Evolutionary conservation across 2,329 filamentous ascomycete genomes (phyloP), one percentile per base, ranked within the genome.

Genomic region (Hirsutella rhossiliensis): DNA sequence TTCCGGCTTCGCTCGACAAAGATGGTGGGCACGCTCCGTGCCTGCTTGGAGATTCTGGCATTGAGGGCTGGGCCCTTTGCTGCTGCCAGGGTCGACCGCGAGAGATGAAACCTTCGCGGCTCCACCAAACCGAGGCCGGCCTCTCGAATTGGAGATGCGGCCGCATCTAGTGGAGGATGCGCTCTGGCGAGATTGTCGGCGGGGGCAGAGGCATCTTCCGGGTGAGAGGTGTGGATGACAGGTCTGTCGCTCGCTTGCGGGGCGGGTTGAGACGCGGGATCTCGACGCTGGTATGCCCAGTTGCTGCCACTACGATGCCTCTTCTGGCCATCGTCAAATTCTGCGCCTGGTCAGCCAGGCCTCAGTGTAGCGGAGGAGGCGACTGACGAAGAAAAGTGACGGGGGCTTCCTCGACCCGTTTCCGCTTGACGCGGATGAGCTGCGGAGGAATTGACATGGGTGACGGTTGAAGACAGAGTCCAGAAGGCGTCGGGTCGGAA

Each of bases 341-440:
- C 73, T 76, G 45, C 40, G 41, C 19, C 43, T 45, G 51, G 56
- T 47, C 36, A 46, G 45, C 31, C 9, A 53, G 53, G 45, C 39
- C 45, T 41, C 12, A 17, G 41, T 39, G 38, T 12, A 38, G 11
- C n/a, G 18, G 27, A 30, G n/a, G 29, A 7, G 13, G 29, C 3
- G 41, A 62, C 71, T 48, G 54, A 78, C 74, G 68, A 40, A 79
- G 67, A 52, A 75, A 76, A 43, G 73, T 69, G 42, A 78, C 70
- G 4, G 75, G 72, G 12, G 64, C 62, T 46, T 74, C 69, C 15
- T 71, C 72, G 42, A 68, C 69, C 36, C 73, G 71, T 62, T 79
- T 79, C 54, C 76, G 74, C 66, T 79, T 79, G 50, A 80, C 71
- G 45, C 73, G 71, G 58, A 80, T 79, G 41, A 75, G 62, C 48